Evolutionary conservation across 352 stramenopile genomes (phyloP).

Genomic region (Peronospora tabacina): DNA sequence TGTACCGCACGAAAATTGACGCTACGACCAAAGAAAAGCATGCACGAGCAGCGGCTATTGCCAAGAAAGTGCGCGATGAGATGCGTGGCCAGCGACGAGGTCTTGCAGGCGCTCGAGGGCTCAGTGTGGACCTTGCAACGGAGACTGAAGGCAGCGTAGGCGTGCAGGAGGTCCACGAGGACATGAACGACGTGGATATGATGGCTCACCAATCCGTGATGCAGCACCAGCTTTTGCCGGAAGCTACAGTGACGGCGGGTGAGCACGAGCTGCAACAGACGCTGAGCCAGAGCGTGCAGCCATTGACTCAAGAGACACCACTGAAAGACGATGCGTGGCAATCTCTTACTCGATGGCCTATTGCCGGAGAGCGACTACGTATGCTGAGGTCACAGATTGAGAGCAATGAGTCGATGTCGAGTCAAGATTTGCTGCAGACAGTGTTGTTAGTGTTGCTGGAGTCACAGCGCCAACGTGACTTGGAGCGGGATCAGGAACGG

Average conservation of each 20-base stretch:
- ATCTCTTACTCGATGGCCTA: conserved; percentile 18
- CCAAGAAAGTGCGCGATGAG: conserved; percentile 32
- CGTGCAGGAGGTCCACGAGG: conserved; percentile 17
- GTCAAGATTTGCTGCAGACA: conserved; percentile 26
- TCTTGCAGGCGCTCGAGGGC: conserved; percentile 2
- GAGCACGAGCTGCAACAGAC: conserved; percentile 25
- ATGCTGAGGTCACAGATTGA: conserved; percentile 19
- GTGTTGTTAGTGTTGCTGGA: conserved; percentile 28
- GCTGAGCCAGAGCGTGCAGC: conserved; percentile 13
- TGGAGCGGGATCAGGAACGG: conserved; percentile 27
- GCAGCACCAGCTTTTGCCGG: conserved; percentile 7
- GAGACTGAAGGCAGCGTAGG: conserved; percentile 5
- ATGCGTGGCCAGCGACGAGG: conserved; percentile 27
- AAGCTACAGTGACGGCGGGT: conserved; percentile 13
- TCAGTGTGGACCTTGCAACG: conserved; percentile 15
- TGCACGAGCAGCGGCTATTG: conserved; percentile 12
- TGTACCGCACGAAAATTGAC: conserved; percentile 28
- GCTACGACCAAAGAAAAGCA: conserved; percentile 23
- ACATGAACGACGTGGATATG: conserved; percentile 21
- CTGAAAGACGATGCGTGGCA: conserved; percentile 25
- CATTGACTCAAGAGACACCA: conserved; percentile 11
- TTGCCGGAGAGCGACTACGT: conserved; percentile 20
- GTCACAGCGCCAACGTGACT: conserved; percentile 26
- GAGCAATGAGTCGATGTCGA: conserved; percentile 14
- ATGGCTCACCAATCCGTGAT: conserved; percentile 10